phyloP scores from a whole-genome alignment of 2,329 filamentous ascomycete species.

The Lasiodiplodia sp. region DNA sequence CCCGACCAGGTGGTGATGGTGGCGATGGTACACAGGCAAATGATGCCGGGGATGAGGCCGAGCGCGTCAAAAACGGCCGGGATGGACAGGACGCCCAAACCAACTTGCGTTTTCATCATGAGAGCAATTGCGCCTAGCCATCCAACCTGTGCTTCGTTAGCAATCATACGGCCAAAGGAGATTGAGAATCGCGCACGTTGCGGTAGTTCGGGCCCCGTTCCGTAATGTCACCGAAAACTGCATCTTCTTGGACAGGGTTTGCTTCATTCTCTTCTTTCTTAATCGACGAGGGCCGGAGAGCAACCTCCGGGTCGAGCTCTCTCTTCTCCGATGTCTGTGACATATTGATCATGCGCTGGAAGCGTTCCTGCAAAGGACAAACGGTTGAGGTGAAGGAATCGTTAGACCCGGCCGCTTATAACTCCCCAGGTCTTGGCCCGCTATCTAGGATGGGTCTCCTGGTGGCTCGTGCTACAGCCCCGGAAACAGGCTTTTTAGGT shows the following conservation, averaged over 20 bases:
- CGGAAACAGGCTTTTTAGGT: not conserved
- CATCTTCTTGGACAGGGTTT: slow-evolving; percentile 5
- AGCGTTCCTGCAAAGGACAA: not conserved
- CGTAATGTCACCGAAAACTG: slow-evolving; percentile 14
- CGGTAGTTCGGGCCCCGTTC: slow-evolving; percentile 11
- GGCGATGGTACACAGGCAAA: slow-evolving; percentile 51
- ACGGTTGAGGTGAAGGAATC: not conserved
- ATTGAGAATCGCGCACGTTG: not conserved
- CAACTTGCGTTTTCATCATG: slow-evolving; percentile 44
- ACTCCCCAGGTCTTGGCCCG: not conserved
- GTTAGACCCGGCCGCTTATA: not conserved
- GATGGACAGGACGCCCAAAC: slow-evolving; percentile 58
- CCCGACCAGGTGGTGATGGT: slow-evolving; percentile 58
- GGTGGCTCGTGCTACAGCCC: not conserved
- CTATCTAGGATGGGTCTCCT: not conserved
- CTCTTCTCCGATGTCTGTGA: not conserved
- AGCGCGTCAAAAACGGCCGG: slow-evolving; percentile 55
- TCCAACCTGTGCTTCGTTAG: slow-evolving; percentile 35
- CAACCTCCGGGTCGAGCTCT: not conserved
- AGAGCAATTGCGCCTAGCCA: slow-evolving; percentile 39
- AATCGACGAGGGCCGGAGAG: not conserved
- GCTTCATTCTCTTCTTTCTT: not conserved
- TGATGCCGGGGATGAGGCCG: slow-evolving; percentile 58
- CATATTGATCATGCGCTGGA: not conserved
- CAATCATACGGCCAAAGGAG: not conserved